Evolutionary conservation across 345 rosid genomes (phyloP).

Genomic region (Eucalyptus marginata): DNA sequence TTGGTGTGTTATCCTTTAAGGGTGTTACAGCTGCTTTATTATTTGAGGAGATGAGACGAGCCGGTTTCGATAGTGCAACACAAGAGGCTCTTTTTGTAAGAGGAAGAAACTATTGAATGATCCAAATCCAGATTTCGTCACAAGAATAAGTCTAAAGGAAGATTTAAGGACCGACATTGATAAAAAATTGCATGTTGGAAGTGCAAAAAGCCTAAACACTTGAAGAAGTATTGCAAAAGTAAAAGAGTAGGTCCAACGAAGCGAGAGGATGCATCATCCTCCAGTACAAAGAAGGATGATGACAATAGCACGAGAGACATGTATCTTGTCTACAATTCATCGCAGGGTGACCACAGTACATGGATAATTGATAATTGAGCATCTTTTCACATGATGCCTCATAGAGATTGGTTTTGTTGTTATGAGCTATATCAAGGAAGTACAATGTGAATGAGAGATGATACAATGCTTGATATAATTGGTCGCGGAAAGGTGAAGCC

Average conservation of each 20-base stretch:
- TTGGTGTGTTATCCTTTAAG: background rate
- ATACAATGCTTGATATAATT: background rate
- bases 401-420: background rate
- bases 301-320: rapidly evolving
- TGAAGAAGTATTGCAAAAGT: background rate
- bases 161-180: background rate
- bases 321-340: background rate
- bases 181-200: rapidly evolving
- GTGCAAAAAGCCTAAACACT: background rate
- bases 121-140: background rate
- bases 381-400: background rate
- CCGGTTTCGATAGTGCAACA: rapidly evolving
- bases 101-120: rapidly evolving
- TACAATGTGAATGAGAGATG: background rate
- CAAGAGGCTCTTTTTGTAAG: background rate
- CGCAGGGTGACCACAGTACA: rapidly evolving
- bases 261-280: background rate
- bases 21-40: background rate
- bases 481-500: background rate
- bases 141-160: background rate
- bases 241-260: background rate
- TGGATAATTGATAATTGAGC: background rate
- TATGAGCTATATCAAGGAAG: no score
- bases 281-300: background rate
- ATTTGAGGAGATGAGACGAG: background rate